Conservation (phyloP, 2,329 filamentous ascomycete genomes). For the Coniochaeta hoffmannii region DNA sequence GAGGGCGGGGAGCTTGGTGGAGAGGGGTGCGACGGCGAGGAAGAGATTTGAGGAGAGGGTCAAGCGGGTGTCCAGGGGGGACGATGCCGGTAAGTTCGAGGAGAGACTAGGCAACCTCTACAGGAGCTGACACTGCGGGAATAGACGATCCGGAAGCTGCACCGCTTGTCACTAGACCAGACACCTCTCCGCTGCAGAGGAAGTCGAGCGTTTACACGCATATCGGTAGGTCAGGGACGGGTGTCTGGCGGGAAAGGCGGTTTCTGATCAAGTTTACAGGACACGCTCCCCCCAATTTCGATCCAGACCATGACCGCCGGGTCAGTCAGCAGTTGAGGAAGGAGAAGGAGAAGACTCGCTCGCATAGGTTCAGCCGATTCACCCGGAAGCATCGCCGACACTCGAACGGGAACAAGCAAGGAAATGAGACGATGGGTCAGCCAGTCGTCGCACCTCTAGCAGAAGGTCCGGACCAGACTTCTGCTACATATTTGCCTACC, state of each 20-base stretch:
- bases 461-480: too few relatives aligned
- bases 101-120: neutral
- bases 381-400: neutral
- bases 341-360: neutral
- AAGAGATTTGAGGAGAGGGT: constrained; percentile 23
- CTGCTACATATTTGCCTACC: neutral
- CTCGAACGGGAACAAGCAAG: neutral
- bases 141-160: neutral
- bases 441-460: neutral
- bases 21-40: constrained; percentile 22
- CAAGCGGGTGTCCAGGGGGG: constrained; percentile 14
- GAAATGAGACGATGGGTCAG: too few relatives aligned
- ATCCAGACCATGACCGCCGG: constrained; percentile 5
- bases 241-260: too few relatives aligned
- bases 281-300: neutral
- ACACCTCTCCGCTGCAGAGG: neutral
- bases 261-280: neutral
- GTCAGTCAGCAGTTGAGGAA: constrained; percentile 7
- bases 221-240: constrained; percentile 2
- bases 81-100: constrained; percentile 4
- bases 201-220: neutral
- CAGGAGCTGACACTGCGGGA: neutral
- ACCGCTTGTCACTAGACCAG: neutral
- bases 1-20: constrained; percentile 32
- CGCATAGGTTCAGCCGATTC: neutral